A percentile compares a stretch with the other conserved stretches of the same genome.
phyloP scores from a whole-genome alignment of 2,329 filamentous ascomycete species.

The Stemphylium beticola region DNA sequence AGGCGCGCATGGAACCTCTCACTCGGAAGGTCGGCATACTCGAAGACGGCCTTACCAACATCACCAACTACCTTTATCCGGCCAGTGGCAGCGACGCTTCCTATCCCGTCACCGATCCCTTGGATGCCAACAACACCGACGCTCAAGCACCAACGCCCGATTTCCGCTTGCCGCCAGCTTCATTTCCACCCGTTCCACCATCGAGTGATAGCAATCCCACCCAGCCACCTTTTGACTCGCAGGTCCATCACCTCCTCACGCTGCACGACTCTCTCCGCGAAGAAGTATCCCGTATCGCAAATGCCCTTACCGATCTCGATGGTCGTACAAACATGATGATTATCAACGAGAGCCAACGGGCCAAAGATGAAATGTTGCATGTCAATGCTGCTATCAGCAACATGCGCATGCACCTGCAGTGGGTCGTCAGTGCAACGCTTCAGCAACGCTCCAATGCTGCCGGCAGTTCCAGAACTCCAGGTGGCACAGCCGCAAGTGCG shows the following conservation, averaged over 20 bases:
- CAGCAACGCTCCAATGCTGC: conserved; percentile 48
- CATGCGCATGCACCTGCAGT: conserved; percentile 66
- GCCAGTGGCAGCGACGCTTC: conserved; percentile 40
- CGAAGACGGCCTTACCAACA: conserved; percentile 52
- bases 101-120: conserved; percentile 41
- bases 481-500: conserved; percentile 28
- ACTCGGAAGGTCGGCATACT: conserved; percentile 53
- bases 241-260: conserved; percentile 64
- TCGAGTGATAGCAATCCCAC: conserved; percentile 29
- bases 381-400: conserved; percentile 65
- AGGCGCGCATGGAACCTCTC: conserved; percentile 52
- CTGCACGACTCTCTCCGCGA: conserved; percentile 67
- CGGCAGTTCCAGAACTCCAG: conserved; percentile 33
- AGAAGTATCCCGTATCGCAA: conserved; percentile 62
- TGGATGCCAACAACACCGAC: conserved; percentile 41
- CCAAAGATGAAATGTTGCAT: conserved; percentile 67
- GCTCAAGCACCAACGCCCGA: conserved; percentile 46
- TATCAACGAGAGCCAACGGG: conserved; percentile 66
- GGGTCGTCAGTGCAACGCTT: conserved; percentile 65
- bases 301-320: conserved; percentile 64
- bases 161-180: conserved; percentile 43
- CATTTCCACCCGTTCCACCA: conserved; percentile 40
- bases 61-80: conserved; percentile 52
- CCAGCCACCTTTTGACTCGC: conserved; percentile 52
- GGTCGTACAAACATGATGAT: conserved; percentile 67